Evolutionary conservation across 2,329 filamentous ascomycete species (phyloP), one percentile per base, ranked within the genome.

Genomic region (Elsinoe australis): DNA sequence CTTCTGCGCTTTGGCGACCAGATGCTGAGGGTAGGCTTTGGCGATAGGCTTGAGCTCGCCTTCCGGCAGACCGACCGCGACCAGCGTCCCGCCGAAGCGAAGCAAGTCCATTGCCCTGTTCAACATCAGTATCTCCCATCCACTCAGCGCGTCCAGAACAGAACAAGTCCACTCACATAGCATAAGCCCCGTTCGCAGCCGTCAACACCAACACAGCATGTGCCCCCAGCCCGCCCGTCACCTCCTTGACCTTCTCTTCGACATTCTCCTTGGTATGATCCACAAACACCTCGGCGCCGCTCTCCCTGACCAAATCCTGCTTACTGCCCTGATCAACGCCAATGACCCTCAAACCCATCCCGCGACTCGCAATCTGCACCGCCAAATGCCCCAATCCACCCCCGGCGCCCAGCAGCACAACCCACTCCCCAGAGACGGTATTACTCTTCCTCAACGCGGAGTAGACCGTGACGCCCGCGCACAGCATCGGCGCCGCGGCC

Each of bases 401-500:
- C 15, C 61, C 59, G 6, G 58, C 57, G 12, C 60, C 60, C 17
- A 61, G 53, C 21, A 84, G 72, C 0, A 79, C 73, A 2, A 83
- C 72, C 69, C 71, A 80, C 41, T 80, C 70, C 4, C 80, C 79
- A 1, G 74, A 71, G 48, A 73, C 69, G 2, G 78, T 78, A 32
- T 72, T 70, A 49, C 72, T 73, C 58, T 82, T 82, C 49, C 76
- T 74, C 35, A 85, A 71, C 17, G 79, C 81, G 2, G 75, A 67
- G 64, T 83, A 84, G n/a, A 78, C 75, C 1, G 80, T 84, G 10
- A 84, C 72, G 21, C 81, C 82, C 10, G 79, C 80, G 62, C 80
- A 85, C 46, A 83, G 50, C 67, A 85, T 73, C 1, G 80, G 82
- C 1, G 82, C 82, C 0, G 82, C 82, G 18, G 71, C 69, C 44